These are phyloP conservation scores for Russula abietina DNA, from an alignment of 768 basidiomycete genomes.

Conservation along the genomic window DNA sequence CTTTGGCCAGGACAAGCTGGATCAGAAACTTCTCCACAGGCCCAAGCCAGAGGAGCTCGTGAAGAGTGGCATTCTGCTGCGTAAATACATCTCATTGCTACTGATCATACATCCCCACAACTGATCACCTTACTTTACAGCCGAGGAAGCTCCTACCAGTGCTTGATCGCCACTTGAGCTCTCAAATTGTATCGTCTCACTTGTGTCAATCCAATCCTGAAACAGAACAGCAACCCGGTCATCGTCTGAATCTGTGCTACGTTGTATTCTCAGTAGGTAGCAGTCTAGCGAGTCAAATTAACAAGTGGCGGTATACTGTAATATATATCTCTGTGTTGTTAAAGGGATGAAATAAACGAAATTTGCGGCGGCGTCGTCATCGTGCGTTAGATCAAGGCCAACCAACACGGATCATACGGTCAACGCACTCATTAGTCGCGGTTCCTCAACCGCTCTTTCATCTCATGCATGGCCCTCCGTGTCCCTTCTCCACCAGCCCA, in stretches of 20 bases:
- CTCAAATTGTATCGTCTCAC: neutral
- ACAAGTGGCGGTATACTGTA: conserved; percentile 6
- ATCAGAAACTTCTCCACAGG: conserved; percentile 50
- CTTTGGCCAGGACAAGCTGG: conserved; percentile 51
- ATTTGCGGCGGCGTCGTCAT: neutral
- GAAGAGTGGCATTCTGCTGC: conserved; percentile 53
- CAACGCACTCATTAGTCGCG: conserved; percentile 21
- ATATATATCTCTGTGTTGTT: conserved; percentile 3
- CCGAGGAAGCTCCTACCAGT: conserved; percentile 16
- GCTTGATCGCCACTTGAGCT: conserved; percentile 10
- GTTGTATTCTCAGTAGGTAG: conserved; percentile 16
- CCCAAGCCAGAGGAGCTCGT: conserved; percentile 59
- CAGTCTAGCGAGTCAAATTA: conserved; percentile 12
- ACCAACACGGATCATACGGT: conserved; percentile 19
- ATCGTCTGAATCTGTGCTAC: conserved; percentile 7
- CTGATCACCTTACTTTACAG: conserved; percentile 3
- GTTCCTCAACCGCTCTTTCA: conserved; percentile 35
- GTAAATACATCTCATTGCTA: conserved; percentile 29
- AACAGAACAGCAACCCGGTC: neutral
- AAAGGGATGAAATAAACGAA: conserved; percentile 3
- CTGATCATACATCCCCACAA: neutral
- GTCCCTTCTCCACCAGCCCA: conserved; percentile 78
- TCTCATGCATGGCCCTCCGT: conserved; percentile 49
- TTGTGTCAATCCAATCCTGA: neutral
- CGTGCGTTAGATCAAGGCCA: neutral